Evolutionary conservation across 305 asterid genomes (phyloP).

Genomic region (Fraxinus greggii): DNA sequence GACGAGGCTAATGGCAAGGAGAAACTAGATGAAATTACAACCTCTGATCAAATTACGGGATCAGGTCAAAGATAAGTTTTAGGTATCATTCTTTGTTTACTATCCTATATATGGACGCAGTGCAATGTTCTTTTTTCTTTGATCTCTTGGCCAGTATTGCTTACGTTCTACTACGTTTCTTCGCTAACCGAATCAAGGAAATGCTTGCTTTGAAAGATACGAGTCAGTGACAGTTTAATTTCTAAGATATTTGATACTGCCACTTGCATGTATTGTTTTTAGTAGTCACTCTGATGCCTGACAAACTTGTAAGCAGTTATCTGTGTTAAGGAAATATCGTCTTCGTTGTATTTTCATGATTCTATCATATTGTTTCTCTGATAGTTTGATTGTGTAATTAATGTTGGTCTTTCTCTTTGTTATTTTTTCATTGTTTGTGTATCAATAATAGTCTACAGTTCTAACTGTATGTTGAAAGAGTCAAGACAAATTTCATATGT

Average conservation of each 20-base stretch:
- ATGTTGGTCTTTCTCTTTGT: background rate
- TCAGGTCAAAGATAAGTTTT: conserved; percentile 22
- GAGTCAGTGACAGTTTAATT: background rate
- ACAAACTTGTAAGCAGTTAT: background rate
- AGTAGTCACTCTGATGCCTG: background rate
- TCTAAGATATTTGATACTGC: background rate
- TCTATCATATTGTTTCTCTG: background rate
- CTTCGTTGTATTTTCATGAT: background rate
- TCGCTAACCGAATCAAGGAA: background rate
- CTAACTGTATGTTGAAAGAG: background rate
- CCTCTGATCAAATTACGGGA: conserved; percentile 23
- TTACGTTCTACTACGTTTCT: background rate
- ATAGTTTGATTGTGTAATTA: background rate
- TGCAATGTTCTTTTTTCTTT: background rate
- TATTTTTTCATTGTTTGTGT: background rate
- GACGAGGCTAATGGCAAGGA: conserved; percentile 26
- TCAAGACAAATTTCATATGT: background rate
- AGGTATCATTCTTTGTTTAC: conserved; percentile 17
- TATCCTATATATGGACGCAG: background rate
- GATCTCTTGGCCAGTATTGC: background rate
- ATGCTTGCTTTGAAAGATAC: background rate
- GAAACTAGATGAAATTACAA: conserved; percentile 24
- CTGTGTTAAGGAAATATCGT: background rate
- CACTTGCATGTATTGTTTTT: background rate
- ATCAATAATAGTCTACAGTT: background rate